Conservation (phyloP, 2,329 filamentous ascomycete species). For the Neofusicoccum kwambonambiense region DNA sequence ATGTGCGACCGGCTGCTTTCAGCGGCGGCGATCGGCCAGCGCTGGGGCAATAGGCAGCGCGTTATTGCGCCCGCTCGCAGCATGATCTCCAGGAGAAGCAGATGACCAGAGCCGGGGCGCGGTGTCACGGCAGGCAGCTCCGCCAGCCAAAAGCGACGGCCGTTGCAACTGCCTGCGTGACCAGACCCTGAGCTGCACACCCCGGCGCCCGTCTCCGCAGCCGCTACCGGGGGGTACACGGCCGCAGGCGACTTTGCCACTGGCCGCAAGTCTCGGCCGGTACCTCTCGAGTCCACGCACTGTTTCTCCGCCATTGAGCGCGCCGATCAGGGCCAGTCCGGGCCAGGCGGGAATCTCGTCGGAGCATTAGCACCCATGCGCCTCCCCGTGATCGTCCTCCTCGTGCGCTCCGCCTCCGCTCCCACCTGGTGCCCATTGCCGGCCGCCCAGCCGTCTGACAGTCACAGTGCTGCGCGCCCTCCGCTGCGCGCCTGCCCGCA, state of each 20-base stretch:
- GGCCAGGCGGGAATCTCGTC: not conserved
- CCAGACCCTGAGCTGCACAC: slow-evolving; percentile 9
- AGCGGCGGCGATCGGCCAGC: slow-evolving; percentile 4
- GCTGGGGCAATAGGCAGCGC: not conserved
- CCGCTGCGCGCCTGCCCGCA: not conserved
- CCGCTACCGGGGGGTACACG: not conserved
- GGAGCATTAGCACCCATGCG: slow-evolving; percentile 11
- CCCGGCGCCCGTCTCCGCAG: slow-evolving; percentile 7
- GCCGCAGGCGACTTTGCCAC: not conserved
- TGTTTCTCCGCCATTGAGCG: slow-evolving; percentile 2
- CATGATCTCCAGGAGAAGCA: slow-evolving; percentile 16
- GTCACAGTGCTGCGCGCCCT: not conserved
- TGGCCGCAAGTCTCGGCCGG: slow-evolving; percentile 6
- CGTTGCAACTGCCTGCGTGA: slow-evolving; percentile 14
- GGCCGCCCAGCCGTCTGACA: not conserved
- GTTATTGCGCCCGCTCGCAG: not conserved
- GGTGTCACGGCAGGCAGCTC: slow-evolving; percentile 14
- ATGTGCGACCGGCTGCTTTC: slow-evolving; percentile 17
- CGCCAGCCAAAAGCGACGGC: not conserved
- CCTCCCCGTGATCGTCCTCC: slow-evolving; percentile 11
- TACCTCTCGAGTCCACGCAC: slow-evolving; percentile 6
- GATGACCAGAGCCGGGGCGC: slow-evolving; percentile 13
- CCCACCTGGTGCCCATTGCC: not conserved
- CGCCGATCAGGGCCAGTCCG: slow-evolving; percentile 7
- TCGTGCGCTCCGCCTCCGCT: not conserved